Base-by-base conservation (phyloP, 805 yeast genomes). In the Torulaspora maleeae region DNA sequence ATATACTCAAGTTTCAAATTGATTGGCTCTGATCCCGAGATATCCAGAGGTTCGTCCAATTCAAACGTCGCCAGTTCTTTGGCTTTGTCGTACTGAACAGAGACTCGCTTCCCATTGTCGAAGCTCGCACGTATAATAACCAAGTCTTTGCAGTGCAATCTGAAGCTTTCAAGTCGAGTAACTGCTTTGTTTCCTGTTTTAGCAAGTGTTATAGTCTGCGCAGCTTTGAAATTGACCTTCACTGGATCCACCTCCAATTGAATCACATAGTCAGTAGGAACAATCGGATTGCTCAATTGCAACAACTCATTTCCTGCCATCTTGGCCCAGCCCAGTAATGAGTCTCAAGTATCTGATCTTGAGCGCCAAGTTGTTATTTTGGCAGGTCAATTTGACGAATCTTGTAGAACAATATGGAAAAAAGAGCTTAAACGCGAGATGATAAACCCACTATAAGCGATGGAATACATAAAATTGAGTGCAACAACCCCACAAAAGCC, bases 171-270 rank as follows among this genome's bases (percentile, higher is more conserved):
- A 8, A 44, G 27, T 15, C 24, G 43, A 39, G 36, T 8, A 16
- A 10, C 17, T 32, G 34, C 36, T 5, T 28, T 41, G 20, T 27
- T 16, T 9, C 29, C 27, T 35, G 41, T 36, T 7, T 25, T 27
- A 29, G 25, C 43, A 32, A 44, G 27, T 10, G 29, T 48, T 44
- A 54, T 52, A 17, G 3, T 47, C 25, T 38, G 51, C 13, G 50
- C 35, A 27, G 81, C 81, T 12, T 57, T 63, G 58, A 78, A 78
- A 54, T 75, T 77, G n/a, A 48, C 32, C 60, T 73, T 74, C 13
- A 53, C 44, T 43, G 73, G 79, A 57, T 69, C 70, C 30, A 78
- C 53, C 3, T 55, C 56, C 27, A 77, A 50, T 6, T 45, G 43
- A 28, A 78, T 56, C 15, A 58, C 64, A 52, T 78, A 79, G 11